Evolutionary conservation across 2,329 filamentous ascomycete genomes (phyloP).

Genomic region (Cercospora sp.): DNA sequence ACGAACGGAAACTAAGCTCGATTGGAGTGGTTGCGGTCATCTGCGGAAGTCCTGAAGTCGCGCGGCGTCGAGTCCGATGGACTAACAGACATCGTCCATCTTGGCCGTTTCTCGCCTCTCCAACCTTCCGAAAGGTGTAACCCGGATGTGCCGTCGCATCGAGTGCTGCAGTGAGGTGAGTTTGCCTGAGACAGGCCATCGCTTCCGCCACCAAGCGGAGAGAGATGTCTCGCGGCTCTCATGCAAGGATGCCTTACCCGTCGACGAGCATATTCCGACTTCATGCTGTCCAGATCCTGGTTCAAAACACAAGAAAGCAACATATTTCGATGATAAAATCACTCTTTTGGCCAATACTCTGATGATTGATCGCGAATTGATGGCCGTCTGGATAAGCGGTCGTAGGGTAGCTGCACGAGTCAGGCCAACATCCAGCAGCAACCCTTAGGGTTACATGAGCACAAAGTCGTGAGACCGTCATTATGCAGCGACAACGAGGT

Average conservation of each 20-base stretch:
- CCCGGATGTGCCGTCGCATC: not conserved
- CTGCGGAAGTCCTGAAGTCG: not conserved
- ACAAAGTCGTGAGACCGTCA: not conserved
- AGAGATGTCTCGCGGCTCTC: not conserved
- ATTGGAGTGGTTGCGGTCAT: not conserved
- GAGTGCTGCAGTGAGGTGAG: not conserved
- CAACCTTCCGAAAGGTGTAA: not conserved
- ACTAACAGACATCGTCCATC: not conserved
- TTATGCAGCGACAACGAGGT: not conserved
- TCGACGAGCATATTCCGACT: not conserved
- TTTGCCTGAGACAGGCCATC: not conserved
- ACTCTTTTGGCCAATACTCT: not conserved
- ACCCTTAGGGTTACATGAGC: not conserved
- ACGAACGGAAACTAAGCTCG: not conserved
- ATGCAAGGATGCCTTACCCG: slow-evolving; percentile 5
- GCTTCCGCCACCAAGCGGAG: not conserved
- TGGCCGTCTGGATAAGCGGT: not conserved
- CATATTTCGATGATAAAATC: not conserved
- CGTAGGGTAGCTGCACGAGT: not conserved
- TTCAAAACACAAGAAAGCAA: not conserved
- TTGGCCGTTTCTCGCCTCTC: not conserved
- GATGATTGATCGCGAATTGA: not conserved
- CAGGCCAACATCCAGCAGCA: not conserved
- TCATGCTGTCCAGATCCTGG: not conserved
- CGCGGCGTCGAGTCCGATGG: not conserved